These are phyloP conservation scores for Xerocomus brunneocitrinus DNA, from an alignment of 768 basidiomycete species.

Conservation along the genomic window DNA sequence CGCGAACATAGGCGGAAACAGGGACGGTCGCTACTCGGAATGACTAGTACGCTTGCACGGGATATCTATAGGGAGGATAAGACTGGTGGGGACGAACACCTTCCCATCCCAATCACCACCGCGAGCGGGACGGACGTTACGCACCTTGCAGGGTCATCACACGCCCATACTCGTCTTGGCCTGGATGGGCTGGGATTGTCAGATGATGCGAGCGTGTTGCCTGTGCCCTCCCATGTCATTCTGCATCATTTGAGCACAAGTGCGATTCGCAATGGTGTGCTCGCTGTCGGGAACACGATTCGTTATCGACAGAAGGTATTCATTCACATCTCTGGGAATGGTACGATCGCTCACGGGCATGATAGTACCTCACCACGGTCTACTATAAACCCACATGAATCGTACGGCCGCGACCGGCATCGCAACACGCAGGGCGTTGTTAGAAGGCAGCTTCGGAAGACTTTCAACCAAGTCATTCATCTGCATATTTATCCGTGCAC, in stretches of 20 bases:
- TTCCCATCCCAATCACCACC: conserved; percentile 34
- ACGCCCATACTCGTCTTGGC: conserved; percentile 29
- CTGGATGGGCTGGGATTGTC: conserved; percentile 45
- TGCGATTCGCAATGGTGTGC: conserved; percentile 88
- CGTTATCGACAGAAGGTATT: conserved; percentile 86
- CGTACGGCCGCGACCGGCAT: conserved; percentile 6
- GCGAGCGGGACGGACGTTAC: conserved; percentile 38
- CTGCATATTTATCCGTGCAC: conserved; percentile 26
- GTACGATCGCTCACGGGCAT: conserved; percentile 14
- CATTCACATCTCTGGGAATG: conserved; percentile 2
- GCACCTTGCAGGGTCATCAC: conserved; percentile 24
- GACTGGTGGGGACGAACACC: conserved; percentile 18
- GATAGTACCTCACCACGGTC: conserved; percentile 79
- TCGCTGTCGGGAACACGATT: conserved; percentile 90
- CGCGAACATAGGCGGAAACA: conserved; percentile 29
- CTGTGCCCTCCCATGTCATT: conserved; percentile 91
- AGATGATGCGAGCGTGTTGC: conserved; percentile 87
- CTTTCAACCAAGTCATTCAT: conserved; percentile 8
- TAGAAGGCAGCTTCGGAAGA: conserved; percentile 18
- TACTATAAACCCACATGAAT: conserved; percentile 68
- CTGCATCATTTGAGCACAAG: conserved; percentile 93
- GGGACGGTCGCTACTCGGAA: conserved; percentile 32
- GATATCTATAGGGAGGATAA: conserved; percentile 25
- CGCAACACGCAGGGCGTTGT: conserved; percentile 24
- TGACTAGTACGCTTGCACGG: conserved; percentile 32